Conservation (phyloP, 202 grass and related monocot species). For the Cymbopogon flexuosus region DNA sequence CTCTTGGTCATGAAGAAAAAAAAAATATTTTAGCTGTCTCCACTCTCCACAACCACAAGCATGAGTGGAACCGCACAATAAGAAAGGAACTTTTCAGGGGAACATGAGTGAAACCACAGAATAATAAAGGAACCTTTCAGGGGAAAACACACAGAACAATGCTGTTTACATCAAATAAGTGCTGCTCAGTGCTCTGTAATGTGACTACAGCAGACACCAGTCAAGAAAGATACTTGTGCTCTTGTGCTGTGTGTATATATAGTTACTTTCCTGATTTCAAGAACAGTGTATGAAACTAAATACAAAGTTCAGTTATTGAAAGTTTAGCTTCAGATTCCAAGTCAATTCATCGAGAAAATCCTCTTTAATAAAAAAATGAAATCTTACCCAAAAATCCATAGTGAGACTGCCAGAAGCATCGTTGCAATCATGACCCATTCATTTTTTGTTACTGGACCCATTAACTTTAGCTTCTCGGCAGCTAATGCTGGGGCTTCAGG, state of each 20-base stretch:
- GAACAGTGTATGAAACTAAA: background rate
- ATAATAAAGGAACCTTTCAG: background rate
- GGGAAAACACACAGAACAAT: slow-evolving; percentile 16
- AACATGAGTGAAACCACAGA: background rate
- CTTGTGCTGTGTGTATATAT: background rate
- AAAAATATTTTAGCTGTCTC: background rate
- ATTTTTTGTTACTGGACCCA: slow-evolving; percentile 82
- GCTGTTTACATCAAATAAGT: background rate
- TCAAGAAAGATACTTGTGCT: background rate
- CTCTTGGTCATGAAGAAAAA: background rate
- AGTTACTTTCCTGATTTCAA: background rate
- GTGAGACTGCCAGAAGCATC: slow-evolving; percentile 80
- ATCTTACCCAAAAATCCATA: slow-evolving; percentile 93
- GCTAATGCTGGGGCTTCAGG: slow-evolving; percentile 80
- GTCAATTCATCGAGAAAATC: slow-evolving; percentile 18
- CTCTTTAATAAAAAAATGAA: background rate
- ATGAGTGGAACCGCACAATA: background rate
- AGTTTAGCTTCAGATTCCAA: slow-evolving; percentile 9
- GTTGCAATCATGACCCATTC: slow-evolving; percentile 88
- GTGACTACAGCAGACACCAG: background rate
- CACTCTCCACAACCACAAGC: no score
- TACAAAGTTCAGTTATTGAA: background rate
- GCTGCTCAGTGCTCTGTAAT: background rate
- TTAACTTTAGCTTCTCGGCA: slow-evolving; percentile 56
- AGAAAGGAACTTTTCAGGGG: background rate